Percentiles rank a stretch among this genome's conserved stretches.
These are phyloP conservation scores for Mediolabrus comicus DNA, from an alignment of 108 stramenopile species.

Conservation along the genomic window DNA sequence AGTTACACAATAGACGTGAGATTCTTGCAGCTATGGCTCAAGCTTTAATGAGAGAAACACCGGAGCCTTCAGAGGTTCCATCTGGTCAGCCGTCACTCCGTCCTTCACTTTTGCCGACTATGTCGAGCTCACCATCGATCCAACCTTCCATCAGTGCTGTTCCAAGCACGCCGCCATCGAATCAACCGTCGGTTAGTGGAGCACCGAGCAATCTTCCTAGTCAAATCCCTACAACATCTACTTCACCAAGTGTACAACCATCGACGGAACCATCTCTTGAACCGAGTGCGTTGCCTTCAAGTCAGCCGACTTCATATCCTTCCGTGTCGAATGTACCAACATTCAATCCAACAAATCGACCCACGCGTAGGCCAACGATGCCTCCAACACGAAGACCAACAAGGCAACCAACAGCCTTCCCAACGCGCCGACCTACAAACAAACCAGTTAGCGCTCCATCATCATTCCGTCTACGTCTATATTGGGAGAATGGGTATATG, in stretches of 20 bases:
- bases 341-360: not conserved
- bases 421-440: not conserved
- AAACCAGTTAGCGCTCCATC: not conserved
- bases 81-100: not conserved
- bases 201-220: not conserved
- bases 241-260: not conserved
- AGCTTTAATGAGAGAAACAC: not conserved
- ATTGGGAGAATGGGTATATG: slow-evolving; percentile 57
- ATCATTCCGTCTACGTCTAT: slow-evolving; percentile 44
- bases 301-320: not conserved
- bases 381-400: not conserved
- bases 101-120: not conserved
- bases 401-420: no score
- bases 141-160: not conserved
- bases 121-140: not conserved
- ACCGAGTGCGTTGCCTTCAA: not conserved
- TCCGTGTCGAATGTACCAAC: not conserved
- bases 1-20: not conserved
- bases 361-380: not conserved
- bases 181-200: not conserved
- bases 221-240: not conserved
- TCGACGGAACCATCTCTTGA: not conserved
- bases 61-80: not conserved
- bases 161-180: no score
- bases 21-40: not conserved